Base-by-base conservation (phyloP, 306 rosid species). In the Cucurbita maxima region DNA sequence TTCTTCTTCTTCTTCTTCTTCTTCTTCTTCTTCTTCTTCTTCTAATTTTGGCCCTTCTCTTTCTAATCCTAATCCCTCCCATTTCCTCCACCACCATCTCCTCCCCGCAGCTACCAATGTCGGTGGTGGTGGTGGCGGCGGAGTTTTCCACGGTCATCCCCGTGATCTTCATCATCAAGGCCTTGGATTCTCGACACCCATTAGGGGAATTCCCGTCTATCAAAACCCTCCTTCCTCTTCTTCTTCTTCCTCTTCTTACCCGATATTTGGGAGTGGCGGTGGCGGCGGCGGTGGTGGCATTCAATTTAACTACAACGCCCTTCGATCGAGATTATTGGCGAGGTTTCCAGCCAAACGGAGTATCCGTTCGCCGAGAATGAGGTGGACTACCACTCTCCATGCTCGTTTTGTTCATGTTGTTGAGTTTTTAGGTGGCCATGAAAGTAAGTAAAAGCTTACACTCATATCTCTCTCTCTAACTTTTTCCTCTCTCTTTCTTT, bases 401-500 rank as follows among this genome's bases (percentile, higher is more conserved):
- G 92, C 97, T 81, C 95, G 97, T 43, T 95, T 95, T 76, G 97
- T 91, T 77, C 99, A 95, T 60, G 99, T 97, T 18, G 99, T 95
- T 67, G 96, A 95, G 72, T 96, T 95, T 19, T 80, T 95, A 56
- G 99, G 99, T 79, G 99, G 99, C 84, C 99, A 89, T 83, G 99
- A 94, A 88, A 94, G 99, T 94, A 83, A 77, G 88, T 22, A 60
- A 79, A 61, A 64, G 53, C 71, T 50, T 64, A 43, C 71, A 40
- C 52, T 64, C 36, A 40, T 62, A 55, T 68, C 57, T 47, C 22
- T 68, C 76, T 54, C 41, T 25, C 15, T 63, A 34, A 41, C 11
- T 34, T n/a, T 5, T 43, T 52, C 9, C 30, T 41, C 57, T 34
- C 30, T 74, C 34, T 34, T 58, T 55, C n/a, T 8, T 50, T 48